Evolutionary conservation across 1,284 basidiomycete species (phyloP).

Genomic region (Heterobasidion irregulare): DNA sequence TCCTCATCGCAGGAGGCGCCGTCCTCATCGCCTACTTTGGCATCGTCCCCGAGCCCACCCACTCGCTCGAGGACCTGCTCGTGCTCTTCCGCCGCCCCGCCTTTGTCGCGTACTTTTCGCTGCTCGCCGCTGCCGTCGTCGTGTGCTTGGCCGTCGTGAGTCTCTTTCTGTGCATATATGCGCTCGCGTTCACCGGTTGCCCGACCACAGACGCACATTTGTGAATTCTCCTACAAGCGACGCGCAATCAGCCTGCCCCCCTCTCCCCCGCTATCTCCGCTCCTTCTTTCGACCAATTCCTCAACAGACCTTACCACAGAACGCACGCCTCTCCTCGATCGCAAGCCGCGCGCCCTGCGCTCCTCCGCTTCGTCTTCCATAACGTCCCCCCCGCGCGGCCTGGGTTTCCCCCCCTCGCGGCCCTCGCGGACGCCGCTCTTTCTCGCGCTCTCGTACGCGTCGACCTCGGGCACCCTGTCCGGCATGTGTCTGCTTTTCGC

Average conservation of each 20-base stretch:
- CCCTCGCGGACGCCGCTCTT: conserved; percentile 49
- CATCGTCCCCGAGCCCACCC: conserved; percentile 88
- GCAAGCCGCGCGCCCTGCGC: conserved; percentile 23
- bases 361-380: conserved; percentile 19
- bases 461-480: conserved; percentile 85
- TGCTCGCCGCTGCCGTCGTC: conserved; percentile 59
- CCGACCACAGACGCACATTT: conserved; percentile 42
- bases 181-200: background rate
- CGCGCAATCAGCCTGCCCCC: conserved; percentile 19
- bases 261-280: conserved; percentile 24
- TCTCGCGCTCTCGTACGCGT: conserved; percentile 83
- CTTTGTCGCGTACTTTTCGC: conserved; percentile 77
- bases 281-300: conserved; percentile 21
- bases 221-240: conserved; percentile 38
- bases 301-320: conserved; percentile 39
- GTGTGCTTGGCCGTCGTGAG: conserved; percentile 53
- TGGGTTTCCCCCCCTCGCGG: conserved; percentile 23
- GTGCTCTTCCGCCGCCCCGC: conserved; percentile 69
- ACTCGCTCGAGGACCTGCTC: conserved; percentile 82
- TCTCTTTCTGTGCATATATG: background rate
- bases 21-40: conserved; percentile 89
- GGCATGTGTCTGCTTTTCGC: conserved; percentile 93
- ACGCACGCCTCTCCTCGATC: conserved; percentile 51
- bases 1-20: conserved; percentile 85
- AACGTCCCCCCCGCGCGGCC: conserved; percentile 15